Base-by-base conservation (phyloP, 2,329 filamentous ascomycete species). In the Lasiodiplodia hormozganensis region DNA sequence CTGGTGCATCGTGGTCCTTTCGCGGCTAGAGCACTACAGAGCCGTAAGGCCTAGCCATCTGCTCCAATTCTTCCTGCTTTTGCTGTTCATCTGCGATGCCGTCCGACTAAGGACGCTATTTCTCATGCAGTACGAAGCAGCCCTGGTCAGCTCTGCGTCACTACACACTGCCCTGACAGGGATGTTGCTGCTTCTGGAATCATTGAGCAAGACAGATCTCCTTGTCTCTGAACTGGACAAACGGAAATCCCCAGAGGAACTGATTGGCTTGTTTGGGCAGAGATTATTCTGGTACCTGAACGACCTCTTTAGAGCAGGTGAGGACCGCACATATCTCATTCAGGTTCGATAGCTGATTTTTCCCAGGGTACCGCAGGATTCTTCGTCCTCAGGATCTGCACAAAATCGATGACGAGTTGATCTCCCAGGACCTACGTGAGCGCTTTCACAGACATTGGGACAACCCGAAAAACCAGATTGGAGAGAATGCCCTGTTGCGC, bases 201-300 rank as follows among this genome's bases (percentile, higher is more conserved):
- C 60, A 12, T 31, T 64, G 16, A 14, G 75, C 54, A 76, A 76
- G 62, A 70, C 70, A 18, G 70, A 75, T 28, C 62, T 76, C 2
- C 70, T 75, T 18, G 36, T 60, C 6, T 72, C 69, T 8, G 70
- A 73, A n/a, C 57, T 62, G 25, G 70, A 72, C 38, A 70, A 68
- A 12, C 72, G 54, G 40, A 69, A 72, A 2, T 72, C 73, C 12
- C 80, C 79, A 1, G 80, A 82, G 68, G 78, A 79, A 65, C 77
- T 74, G 4, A 76, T 74, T 31, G 78, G 78, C 2, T 70, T 81
- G 7, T 78, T 79, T 65, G 76, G 75, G 6, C 72, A 79, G n/a
- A 72, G 76, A 11, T 67, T 78, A 1, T 81, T 79, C 69, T 74
- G 73, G 56, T 81, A 78, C 75, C 70, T 82, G 43, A 79, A 79